Percentiles rank a stretch among this genome's conserved stretches.
Evolutionary conservation across 163 green algal species (phyloP).

Genomic region (Chlorella variabilis): DNA sequence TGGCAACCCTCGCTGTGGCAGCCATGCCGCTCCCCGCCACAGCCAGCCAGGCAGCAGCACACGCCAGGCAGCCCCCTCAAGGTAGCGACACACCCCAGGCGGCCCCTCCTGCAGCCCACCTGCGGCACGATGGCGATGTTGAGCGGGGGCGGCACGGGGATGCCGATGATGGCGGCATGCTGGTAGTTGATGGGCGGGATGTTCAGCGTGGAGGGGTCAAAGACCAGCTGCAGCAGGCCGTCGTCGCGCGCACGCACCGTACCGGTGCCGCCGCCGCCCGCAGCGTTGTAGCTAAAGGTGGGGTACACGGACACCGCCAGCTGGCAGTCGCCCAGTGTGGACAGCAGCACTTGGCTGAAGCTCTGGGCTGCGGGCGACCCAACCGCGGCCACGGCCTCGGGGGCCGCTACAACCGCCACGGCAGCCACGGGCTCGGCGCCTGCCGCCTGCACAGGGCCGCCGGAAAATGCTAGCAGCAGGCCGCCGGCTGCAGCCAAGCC

Average conservation of each 20-base stretch:
- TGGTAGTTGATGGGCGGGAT: slow-evolving; percentile 75
- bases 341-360: slow-evolving; percentile 43
- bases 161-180: slow-evolving; percentile 65
- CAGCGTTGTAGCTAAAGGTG: slow-evolving; percentile 75
- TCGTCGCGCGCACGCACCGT: slow-evolving; percentile 25
- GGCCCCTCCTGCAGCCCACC: too few species aligned
- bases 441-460: background rate
- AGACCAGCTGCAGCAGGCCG: slow-evolving; percentile 32
- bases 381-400: background rate
- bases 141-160: slow-evolving; percentile 78
- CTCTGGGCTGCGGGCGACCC: background rate
- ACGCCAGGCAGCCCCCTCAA: too few species aligned
- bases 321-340: slow-evolving; percentile 58
- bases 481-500: background rate
- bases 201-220: slow-evolving; percentile 51
- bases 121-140: slow-evolving; percentile 76
- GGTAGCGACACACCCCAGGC: too few species aligned
- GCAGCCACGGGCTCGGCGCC: background rate
- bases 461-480: background rate
- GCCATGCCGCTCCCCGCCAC: too few species aligned
- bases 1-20: background rate
- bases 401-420: background rate
- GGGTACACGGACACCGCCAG: slow-evolving; percentile 75
- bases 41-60: too few species aligned
- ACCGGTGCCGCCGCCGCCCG: slow-evolving; percentile 67